Conservation (phyloP, 1,139 yeast species). For the Geotrichum australiense region DNA sequence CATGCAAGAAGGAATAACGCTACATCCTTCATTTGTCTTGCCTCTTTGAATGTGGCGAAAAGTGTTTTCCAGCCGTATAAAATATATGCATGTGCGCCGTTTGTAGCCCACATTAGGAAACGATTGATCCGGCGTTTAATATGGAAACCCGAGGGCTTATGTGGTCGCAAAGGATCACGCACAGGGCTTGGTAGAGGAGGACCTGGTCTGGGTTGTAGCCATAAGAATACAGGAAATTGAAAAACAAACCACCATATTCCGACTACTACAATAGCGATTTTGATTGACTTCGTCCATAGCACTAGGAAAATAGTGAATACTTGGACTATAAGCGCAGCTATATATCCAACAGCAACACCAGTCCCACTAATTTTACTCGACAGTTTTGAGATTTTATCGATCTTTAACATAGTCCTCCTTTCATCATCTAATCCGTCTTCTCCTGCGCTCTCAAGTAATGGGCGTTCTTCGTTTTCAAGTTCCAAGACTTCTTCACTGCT, state of each 20-base stretch:
- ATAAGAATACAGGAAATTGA: conserved; percentile 48
- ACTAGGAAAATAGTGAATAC: conserved; percentile 46
- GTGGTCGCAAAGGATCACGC: conserved; percentile 12
- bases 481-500: conserved; percentile 27
- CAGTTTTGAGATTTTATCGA: conserved; percentile 18
- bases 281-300: conserved; percentile 44
- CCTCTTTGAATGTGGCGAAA: conserved; percentile 46
- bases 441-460: conserved; percentile 7
- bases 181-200: conserved; percentile 26
- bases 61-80: conserved; percentile 55
- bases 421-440: no score
- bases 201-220: conserved; percentile 42
- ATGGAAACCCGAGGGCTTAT: conserved; percentile 10
- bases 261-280: conserved; percentile 49
- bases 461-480: conserved; percentile 6
- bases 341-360: conserved; percentile 62
- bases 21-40: conserved; percentile 52
- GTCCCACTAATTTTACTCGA: conserved; percentile 49
- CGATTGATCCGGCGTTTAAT: conserved; percentile 17
- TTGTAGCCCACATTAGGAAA: conserved; percentile 16
- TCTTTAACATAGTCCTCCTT: conserved; percentile 10
- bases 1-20: conserved; percentile 55
- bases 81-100: conserved; percentile 26
- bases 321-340: conserved; percentile 58
- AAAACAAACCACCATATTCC: conserved; percentile 69